Evolutionary conservation across 179 eudicot species (phyloP), one percentile per base, ranked within the genome.

Genomic region (Nepenthes alata): DNA sequence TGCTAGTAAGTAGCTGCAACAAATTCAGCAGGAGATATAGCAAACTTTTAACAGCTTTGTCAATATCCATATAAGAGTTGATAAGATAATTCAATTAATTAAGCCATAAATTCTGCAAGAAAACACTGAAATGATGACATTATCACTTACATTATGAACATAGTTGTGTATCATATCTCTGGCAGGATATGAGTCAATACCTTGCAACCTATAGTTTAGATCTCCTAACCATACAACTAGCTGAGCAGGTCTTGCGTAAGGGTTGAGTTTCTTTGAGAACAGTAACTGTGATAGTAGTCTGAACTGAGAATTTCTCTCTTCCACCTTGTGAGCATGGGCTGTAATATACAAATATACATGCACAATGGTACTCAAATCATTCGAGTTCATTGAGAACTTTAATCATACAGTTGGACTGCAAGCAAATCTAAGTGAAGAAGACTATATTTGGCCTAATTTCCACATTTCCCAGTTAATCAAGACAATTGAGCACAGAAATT

Each of bases 271-370:
- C 15, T 71, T 59, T 4, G 84, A 71, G 71, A 80, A 80, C 5
- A 80, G 68, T n/a, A 79, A 65, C 5, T 61, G 67, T 10, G 79
- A 67, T 55, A 80, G 77, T 7, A 47, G 45, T 66, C 75, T 77
- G 36, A 59, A 68, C 45, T 77, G 70, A 2, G 76, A 65, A 44
- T 80, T 80, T 52, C 84, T 77, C 63, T 77, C 77, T 47, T 80
- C 79, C 66, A 80, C 84, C 3, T 80, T 77, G 53, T 61, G 50
- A 10, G 78, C 67, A 60, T 80, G 84, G 47, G 84, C 84, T 80
- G 72, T 25, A 25, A 45, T 45, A 45, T 11, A 45, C 49, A 45
- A 45, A 11, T 74, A 73, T 16, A 35, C 4, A 47, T 44, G 11
- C 39, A 62, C 6, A 35, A 34, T n/a, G 12, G 10, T 6, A 2